A percentile compares a stretch with the other conserved stretches of the same genome.
Evolutionary conservation across 1,139 yeast genomes (phyloP).

Genomic region (Taphrina flavorubra): DNA sequence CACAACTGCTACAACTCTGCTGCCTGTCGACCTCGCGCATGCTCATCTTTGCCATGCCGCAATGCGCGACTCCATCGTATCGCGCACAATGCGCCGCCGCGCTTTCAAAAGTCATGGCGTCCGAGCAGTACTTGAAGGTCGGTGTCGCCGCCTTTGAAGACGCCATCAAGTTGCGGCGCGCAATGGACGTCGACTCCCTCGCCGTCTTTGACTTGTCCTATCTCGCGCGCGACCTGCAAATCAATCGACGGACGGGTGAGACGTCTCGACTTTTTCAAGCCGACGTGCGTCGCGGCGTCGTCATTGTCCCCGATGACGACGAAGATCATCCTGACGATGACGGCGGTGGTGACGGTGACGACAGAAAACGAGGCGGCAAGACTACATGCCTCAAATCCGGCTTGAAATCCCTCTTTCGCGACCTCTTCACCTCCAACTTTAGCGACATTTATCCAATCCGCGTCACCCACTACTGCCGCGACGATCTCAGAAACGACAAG

Average conservation of each 20-base stretch:
- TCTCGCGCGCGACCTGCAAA: slow-evolving; percentile 13
- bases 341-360: not conserved
- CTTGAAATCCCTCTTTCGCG: slow-evolving; percentile 11
- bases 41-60: slow-evolving; percentile 9
- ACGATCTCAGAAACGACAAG: not conserved
- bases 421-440: slow-evolving; percentile 8
- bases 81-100: not conserved
- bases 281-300: slow-evolving; percentile 9
- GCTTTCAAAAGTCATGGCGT: not conserved
- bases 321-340: not conserved
- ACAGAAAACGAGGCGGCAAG: not conserved
- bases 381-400: not conserved
- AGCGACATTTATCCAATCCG: not conserved
- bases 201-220: slow-evolving; percentile 19
- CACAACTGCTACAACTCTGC: slow-evolving; percentile 14
- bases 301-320: slow-evolving; percentile 13
- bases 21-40: not conserved
- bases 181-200: not conserved
- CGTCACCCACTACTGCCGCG: no score
- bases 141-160: slow-evolving; percentile 28
- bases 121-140: slow-evolving; percentile 9
- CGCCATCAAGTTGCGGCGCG: slow-evolving; percentile 16
- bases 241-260: not conserved
- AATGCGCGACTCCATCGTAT: not conserved
- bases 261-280: slow-evolving; percentile 1